These are phyloP conservation scores for Cadophora luteo-olivacea DNA, from an alignment of 2,329 filamentous ascomycete genomes.

Conservation along the genomic window DNA sequence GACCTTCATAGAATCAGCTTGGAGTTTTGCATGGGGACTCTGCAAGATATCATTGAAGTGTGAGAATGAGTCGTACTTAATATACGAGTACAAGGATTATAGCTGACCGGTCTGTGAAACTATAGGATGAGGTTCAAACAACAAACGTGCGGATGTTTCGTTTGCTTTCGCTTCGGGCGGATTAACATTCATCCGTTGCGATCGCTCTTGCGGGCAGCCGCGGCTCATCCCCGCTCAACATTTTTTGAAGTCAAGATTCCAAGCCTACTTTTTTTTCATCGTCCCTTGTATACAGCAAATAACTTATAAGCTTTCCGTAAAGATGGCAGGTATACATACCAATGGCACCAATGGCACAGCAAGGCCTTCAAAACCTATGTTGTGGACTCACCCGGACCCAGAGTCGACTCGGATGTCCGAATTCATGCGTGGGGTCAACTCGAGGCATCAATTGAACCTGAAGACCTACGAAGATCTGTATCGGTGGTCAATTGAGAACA, in stretches of 20 bases:
- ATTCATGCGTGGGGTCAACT: conserved; percentile 74
- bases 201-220: not conserved
- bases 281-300: not conserved
- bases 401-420: conserved; percentile 72
- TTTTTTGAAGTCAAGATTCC: not conserved
- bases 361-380: conserved; percentile 38
- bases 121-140: not conserved
- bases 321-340: not conserved
- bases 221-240: conserved; percentile 10
- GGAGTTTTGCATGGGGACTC: not conserved
- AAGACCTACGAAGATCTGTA: conserved; percentile 77
- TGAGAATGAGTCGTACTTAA: not conserved
- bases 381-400: conserved; percentile 77
- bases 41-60: not conserved
- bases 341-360: conserved; percentile 13
- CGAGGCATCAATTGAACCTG: conserved; percentile 68
- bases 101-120: too few species aligned
- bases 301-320: not conserved
- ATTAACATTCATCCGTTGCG: not conserved
- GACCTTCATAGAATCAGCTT: not conserved
- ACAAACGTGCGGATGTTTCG: too few species aligned
- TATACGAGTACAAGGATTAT: too few species aligned
- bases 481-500: conserved; percentile 81
- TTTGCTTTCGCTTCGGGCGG: not conserved
- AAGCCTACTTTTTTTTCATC: not conserved